Evolutionary conservation across 306 rosid genomes (phyloP).

Genomic region (Argentina anserina): DNA sequence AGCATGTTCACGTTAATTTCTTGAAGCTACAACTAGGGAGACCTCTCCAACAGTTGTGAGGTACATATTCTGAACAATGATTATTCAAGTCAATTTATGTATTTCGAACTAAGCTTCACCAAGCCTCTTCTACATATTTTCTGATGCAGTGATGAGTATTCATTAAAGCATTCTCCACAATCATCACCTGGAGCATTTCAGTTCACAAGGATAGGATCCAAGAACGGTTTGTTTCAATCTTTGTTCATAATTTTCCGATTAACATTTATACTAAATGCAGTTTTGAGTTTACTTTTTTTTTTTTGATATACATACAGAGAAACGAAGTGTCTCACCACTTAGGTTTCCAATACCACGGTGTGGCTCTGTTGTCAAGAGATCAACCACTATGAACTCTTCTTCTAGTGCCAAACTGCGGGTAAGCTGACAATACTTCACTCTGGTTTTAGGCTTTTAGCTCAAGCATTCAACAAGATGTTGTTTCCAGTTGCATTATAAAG

Average conservation of each 20-base stretch:
- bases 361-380: slow-evolving; percentile 29
- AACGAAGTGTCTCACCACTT: slow-evolving; percentile 18
- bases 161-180: slow-evolving; percentile 16
- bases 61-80: slow-evolving; percentile 12
- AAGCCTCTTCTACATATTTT: background rate
- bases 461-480: background rate
- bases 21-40: slow-evolving; percentile 16
- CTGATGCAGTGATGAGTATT: slow-evolving; percentile 17
- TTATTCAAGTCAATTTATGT: background rate
- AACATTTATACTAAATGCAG: background rate
- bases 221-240: slow-evolving; percentile 21
- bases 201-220: slow-evolving; percentile 21
- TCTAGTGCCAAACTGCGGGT: slow-evolving; percentile 21
- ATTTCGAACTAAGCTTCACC: background rate
- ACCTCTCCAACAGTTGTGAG: slow-evolving; percentile 27
- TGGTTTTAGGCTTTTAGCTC: background rate
- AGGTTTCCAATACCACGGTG: slow-evolving; percentile 20
- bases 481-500: background rate
- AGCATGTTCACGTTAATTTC: background rate
- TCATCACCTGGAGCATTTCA: slow-evolving; percentile 19
- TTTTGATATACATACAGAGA: slow-evolving; percentile 13
- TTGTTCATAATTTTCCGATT: background rate
- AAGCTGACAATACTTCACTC: slow-evolving; percentile 11
- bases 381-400: slow-evolving; percentile 23
- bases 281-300: background rate